phyloP scores from a whole-genome alignment of 108 stramenopile genomes.

The Nitzschia putrida region DNA sequence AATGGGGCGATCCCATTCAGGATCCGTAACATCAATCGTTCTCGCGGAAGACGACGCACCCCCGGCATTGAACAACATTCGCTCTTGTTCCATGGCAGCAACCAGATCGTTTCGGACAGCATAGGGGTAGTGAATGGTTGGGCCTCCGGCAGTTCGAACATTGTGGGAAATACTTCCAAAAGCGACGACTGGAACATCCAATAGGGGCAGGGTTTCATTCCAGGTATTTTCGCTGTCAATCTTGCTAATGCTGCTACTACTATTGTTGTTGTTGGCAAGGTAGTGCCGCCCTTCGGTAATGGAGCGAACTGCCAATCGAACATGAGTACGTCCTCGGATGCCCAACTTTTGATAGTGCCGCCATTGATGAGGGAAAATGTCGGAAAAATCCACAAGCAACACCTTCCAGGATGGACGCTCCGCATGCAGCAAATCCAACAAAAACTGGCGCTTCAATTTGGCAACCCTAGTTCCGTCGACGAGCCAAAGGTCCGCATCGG shows the following conservation, averaged over 20 bases:
- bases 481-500: slow-evolving; percentile 14
- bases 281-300: slow-evolving; percentile 17
- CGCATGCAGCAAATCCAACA: not conserved
- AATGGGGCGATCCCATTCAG: slow-evolving; percentile 10
- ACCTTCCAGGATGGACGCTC: slow-evolving; percentile 18
- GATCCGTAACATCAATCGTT: not conserved
- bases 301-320: slow-evolving; percentile 19
- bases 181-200: not conserved
- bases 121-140: slow-evolving; percentile 22
- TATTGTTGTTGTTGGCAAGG: not conserved
- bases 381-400: slow-evolving; percentile 27
- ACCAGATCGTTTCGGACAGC: slow-evolving; percentile 32
- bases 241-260: not conserved
- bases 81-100: slow-evolving; percentile 6
- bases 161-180: not conserved
- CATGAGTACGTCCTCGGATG: slow-evolving; percentile 2
- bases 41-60: slow-evolving; percentile 4
- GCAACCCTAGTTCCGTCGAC: slow-evolving; percentile 13
- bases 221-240: not conserved
- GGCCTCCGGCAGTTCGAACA: slow-evolving; percentile 22
- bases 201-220: too few relatives aligned
- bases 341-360: slow-evolving; percentile 11
- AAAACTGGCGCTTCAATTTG: slow-evolving; percentile 7
- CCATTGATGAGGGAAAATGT: slow-evolving; percentile 9
- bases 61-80: not conserved